phyloP scores from a whole-genome alignment of 2,329 filamentous ascomycete species.

The Fusarium hainanense region DNA sequence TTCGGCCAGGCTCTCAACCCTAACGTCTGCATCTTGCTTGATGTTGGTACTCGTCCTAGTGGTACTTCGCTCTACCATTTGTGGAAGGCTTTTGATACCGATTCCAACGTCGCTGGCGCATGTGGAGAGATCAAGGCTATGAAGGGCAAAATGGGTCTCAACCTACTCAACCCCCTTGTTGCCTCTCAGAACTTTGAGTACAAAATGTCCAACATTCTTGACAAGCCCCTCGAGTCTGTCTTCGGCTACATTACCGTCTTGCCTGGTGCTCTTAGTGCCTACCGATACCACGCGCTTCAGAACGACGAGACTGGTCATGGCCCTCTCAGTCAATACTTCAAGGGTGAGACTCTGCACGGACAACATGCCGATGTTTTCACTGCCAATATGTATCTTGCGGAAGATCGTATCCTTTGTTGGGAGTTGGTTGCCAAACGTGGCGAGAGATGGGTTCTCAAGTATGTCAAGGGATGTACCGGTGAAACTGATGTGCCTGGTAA shows the following conservation, averaged over 20 bases:
- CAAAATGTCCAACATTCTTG: constrained; percentile 99
- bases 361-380: constrained; percentile 98
- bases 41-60: constrained; percentile 93
- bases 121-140: constrained; percentile 98
- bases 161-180: constrained; percentile 91
- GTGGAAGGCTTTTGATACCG: constrained; percentile 98
- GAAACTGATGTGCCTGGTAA: constrained; percentile 97
- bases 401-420: constrained; percentile 92
- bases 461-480: constrained; percentile 94
- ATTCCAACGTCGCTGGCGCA: constrained; percentile 96
- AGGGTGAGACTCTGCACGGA: constrained; percentile 95
- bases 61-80: constrained; percentile 93
- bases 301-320: constrained; percentile 97
- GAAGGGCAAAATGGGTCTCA: constrained; percentile 85
- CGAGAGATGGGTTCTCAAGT: constrained; percentile 97
- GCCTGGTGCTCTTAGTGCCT: constrained; percentile 93
- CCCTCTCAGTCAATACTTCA: constrained; percentile 97
- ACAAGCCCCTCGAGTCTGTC: constrained; percentile 95
- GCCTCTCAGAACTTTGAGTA: constrained; percentile 99
- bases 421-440: constrained; percentile 95
- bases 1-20: constrained; percentile 93
- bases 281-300: constrained; percentile 94
- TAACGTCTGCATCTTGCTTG: constrained; percentile 95
- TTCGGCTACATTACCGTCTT: constrained; percentile 99
- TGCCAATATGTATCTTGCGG: constrained; percentile 93